Percentiles rank a stretch among this genome's conserved stretches.
These are phyloP conservation scores for Venustampulla echinocandica DNA, from an alignment of 495 filamentous ascomycete genomes.

Conservation along the genomic window DNA sequence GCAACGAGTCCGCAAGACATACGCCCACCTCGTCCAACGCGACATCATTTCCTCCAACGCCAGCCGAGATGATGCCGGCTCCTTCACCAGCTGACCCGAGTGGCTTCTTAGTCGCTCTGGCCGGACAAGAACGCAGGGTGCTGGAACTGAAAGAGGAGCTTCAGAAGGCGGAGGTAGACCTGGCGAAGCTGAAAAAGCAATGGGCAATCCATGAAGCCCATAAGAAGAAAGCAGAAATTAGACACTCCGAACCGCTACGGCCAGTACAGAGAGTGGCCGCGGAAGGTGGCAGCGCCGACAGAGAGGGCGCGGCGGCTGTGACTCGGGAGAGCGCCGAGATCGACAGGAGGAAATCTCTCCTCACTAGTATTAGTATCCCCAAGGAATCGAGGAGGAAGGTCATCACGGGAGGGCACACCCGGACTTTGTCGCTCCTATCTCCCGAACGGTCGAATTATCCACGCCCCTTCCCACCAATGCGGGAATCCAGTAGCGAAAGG, in stretches of 20 bases:
- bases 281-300: constrained; percentile 6
- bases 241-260: constrained; percentile 43
- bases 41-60: constrained; percentile 39
- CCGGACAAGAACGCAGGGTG: constrained; percentile 86
- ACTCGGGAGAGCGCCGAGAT: constrained; percentile 35
- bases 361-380: constrained; percentile 30
- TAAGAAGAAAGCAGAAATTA: constrained; percentile 60
- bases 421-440: constrained; percentile 79
- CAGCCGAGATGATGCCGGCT: constrained; percentile 29
- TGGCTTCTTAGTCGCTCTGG: constrained; percentile 79
- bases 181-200: constrained; percentile 70
- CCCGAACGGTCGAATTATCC: constrained; percentile 39
- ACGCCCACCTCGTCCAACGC: constrained; percentile 30
- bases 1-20: constrained; percentile 11
- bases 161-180: constrained; percentile 64
- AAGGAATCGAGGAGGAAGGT: constrained; percentile 49
- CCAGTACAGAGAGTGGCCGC: constrained; percentile 30
- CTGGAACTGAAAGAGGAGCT: constrained; percentile 88
- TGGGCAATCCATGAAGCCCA: constrained; percentile 69
- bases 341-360: constrained; percentile 51
- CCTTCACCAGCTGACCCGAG: constrained; percentile 56
- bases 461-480: constrained; percentile 29
- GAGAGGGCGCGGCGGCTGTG: constrained; percentile 7
- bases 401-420: constrained; percentile 51
- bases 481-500: constrained; percentile 13